Conservation (phyloP, 1,284 basidiomycete genomes). For the Serendipita sp. region DNA sequence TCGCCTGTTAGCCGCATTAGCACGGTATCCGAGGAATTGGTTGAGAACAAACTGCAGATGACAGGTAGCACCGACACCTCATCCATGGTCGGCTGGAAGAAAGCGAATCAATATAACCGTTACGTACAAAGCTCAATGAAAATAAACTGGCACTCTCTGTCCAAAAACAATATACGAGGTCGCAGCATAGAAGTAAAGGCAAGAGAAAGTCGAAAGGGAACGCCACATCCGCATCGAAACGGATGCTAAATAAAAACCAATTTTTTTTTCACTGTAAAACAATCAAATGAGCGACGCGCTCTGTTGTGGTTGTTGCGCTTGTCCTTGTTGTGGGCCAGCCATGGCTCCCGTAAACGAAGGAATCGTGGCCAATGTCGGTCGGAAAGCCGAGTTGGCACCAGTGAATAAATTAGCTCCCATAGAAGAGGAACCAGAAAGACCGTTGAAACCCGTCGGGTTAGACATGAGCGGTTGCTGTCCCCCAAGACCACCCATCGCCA, state of each 20-base stretch:
- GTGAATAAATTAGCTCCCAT: conserved; percentile 10
- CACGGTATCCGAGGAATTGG: too few species aligned
- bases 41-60: too few species aligned
- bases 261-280: background rate
- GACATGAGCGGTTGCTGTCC: conserved; percentile 9
- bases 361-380: conserved; percentile 9
- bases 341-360: conserved; percentile 10
- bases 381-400: background rate
- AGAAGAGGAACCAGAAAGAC: background rate
- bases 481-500: conserved; percentile 21
- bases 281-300: conserved; percentile 8
- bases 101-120: too few species aligned
- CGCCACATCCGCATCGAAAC: background rate
- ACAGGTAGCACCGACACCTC: too few species aligned
- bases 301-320: conserved; percentile 12
- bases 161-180: background rate
- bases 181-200: background rate
- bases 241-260: background rate
- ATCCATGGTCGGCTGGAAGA: too few species aligned
- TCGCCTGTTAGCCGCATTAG: too few species aligned
- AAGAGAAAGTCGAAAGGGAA: background rate
- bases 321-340: background rate
- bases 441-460: conserved; percentile 6
- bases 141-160: too few species aligned
- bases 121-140: too few species aligned